Conservation (phyloP, 257 asterid genomes). For the Solanum chilense region DNA sequence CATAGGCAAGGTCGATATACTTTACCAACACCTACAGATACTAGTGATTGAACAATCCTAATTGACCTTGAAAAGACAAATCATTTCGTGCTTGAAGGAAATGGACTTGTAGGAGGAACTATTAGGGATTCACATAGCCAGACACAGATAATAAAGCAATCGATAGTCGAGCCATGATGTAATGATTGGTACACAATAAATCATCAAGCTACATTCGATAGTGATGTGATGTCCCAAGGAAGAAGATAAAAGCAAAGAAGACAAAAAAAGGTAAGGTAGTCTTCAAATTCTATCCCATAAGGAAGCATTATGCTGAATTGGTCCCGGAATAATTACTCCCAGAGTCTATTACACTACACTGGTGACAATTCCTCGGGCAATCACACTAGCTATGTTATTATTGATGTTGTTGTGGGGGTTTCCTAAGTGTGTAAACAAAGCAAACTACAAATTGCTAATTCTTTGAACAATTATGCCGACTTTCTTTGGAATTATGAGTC, state of each 20-base stretch:
- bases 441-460: too few relatives aligned
- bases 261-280: too few relatives aligned
- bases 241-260: neutral
- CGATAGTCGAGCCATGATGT: neutral
- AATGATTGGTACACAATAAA: neutral
- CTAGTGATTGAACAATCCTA: neutral
- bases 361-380: too few relatives aligned
- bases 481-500: neutral
- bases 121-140: neutral
- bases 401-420: neutral
- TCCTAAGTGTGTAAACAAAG: neutral
- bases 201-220: neutral
- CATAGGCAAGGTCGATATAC: neutral
- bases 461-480: neutral
- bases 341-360: neutral
- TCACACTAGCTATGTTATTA: neutral
- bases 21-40: neutral
- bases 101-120: neutral
- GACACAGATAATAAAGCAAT: neutral
- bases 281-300: neutral
- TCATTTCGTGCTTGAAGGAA: neutral
- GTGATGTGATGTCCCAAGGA: neutral
- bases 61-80: neutral
- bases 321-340: neutral
- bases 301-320: neutral